Evolutionary conservation across 768 basidiomycete genomes (phyloP), one percentile per base, ranked within the genome.

Genomic region (Calvatia gigantea): DNA sequence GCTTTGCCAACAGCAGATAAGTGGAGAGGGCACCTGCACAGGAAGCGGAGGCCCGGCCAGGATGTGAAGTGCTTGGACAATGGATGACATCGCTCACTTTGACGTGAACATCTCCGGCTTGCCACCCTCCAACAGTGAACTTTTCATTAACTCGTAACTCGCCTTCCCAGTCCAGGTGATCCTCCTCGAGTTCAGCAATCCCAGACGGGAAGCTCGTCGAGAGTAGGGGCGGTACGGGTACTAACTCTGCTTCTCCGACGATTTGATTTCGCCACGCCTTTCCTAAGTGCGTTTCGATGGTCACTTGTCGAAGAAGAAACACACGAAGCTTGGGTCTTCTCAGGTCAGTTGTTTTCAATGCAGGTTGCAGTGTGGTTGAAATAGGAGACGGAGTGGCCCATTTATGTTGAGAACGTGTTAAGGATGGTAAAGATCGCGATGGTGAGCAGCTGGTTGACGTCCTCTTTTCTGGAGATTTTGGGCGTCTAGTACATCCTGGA

Each of bases 81-180:
- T 1, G 7, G 15, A 23, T 50, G 19, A 21, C 41, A 28, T 39
- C 27, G 63, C 70, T 61, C 53, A 76, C 78, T 65, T 75, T 75
- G 41, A 78, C 72, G 14, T 68, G 58, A 2, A 84, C 65, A 38
- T 74, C 72, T 11, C 66, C 74, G 1, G 76, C 73, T 28, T 52
- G 62, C 67, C 87, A 87, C 7, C 78, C 70, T 25, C 79, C 77
- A 39, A 71, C 70, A 0, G 64, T 67, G 39, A 77, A 65, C 38
- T 76, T 69, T n/a, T 70, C 62, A 11, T 65, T 60, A 41, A 73
- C 69, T 27, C 62, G 63, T 12, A 86, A 58, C 53, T 79, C 75
- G 11, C 85, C 86, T 58, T 81, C 82, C 78, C 85, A 89, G 59
- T 87, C 84, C 2, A 87, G 67, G 58, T 77, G 70, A 31, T 73